Evolutionary conservation across 345 rosid species (phyloP), one percentile per base, ranked within the genome.

Genomic region (Excoecaria cochinchinensis): DNA sequence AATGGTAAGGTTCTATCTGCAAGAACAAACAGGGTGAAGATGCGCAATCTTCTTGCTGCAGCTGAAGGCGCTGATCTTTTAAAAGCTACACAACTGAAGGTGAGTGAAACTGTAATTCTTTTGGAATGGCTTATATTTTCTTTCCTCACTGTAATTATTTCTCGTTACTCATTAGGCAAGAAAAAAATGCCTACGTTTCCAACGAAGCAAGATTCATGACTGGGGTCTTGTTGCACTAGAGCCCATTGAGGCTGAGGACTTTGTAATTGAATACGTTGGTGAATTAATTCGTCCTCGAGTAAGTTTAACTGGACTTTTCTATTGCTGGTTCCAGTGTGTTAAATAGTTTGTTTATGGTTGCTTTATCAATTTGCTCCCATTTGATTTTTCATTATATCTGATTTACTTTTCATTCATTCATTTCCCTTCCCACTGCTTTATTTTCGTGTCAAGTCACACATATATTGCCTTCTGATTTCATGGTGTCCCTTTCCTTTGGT

Each of bases 211-310:
- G 76, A 96, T 96, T 80, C 99, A 96, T 81, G 99, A 93, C 78
- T 96, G 99, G 99, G 99, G 99, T 85, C 92, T 96, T 81, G 84
- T 93, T 74, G 98, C 98, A 3, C 84, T 87, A 71, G 98, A 96
- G 81, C 92, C 98, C 50, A 93, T 96, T 77, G 98, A 96, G 80
- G 92, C 97, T 9, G 97, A 96, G 82, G 98, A 96, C 81, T 93
- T 96, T 86, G 98, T 96, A 67, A 93, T 93, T 21, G 99, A 96
- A 84, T 96, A 96, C 85, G 97, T 93, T 42, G 99, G 99, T 65
- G 99, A 96, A 84, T 84, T 96, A 76, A 92, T 96, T 79, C 98
- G 99, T 80, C 87, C 94, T 21, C 84, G 86, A 82, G 99, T 96
- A 86, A 79, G 88, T 85, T 78, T 79, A 68, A 51, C 76, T 56